A percentile compares a stretch with the other conserved stretches of the same genome.
Evolutionary conservation across 2,329 filamentous ascomycete species (phyloP).

Genomic region (Penicillium sp.): DNA sequence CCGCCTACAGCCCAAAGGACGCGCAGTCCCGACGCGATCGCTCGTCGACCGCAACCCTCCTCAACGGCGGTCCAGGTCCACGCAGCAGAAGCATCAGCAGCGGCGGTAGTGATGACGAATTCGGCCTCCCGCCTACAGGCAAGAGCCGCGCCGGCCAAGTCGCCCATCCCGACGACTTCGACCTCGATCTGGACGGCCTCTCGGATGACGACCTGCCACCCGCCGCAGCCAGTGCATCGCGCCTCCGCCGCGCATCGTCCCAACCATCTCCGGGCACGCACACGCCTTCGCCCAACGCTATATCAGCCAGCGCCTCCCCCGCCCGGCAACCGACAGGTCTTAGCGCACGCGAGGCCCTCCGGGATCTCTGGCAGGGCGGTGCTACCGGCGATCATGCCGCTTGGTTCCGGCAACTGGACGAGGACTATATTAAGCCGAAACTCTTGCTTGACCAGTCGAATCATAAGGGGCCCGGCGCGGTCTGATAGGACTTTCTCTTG

Average conservation of each 20-base stretch:
- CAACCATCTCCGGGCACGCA: constrained; percentile 32
- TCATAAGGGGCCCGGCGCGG: constrained; percentile 45
- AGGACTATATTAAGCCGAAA: constrained; percentile 93
- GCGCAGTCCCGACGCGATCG: constrained; percentile 47
- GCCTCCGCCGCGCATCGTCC: constrained; percentile 41
- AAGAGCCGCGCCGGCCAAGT: constrained; percentile 45
- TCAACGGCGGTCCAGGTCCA: constrained; percentile 37
- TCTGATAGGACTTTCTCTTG: constrained; percentile 24
- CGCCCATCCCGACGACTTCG: constrained; percentile 36
- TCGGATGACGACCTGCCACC: constrained; percentile 64
- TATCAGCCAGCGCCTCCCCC: constrained; percentile 31
- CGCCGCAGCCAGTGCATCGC: constrained; percentile 43
- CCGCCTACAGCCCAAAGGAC: constrained; percentile 49
- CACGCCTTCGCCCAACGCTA: constrained; percentile 22
- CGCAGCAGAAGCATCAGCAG: constrained; percentile 48
- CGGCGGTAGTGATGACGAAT: constrained; percentile 52
- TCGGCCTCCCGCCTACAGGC: constrained; percentile 43
- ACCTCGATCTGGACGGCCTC: constrained; percentile 42
- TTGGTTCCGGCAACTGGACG: constrained; percentile 88
- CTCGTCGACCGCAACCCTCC: constrained; percentile 54
- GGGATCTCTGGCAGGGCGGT: constrained; percentile 74
- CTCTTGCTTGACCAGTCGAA: constrained; percentile 73
- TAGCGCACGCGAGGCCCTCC: constrained; percentile 75
- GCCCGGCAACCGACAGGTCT: constrained; percentile 48
- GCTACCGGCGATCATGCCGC: constrained; percentile 80